Evolutionary conservation across 2,329 filamentous ascomycete genomes (phyloP), one percentile per base, ranked within the genome.

Genomic region (Diaporthe ampelina): DNA sequence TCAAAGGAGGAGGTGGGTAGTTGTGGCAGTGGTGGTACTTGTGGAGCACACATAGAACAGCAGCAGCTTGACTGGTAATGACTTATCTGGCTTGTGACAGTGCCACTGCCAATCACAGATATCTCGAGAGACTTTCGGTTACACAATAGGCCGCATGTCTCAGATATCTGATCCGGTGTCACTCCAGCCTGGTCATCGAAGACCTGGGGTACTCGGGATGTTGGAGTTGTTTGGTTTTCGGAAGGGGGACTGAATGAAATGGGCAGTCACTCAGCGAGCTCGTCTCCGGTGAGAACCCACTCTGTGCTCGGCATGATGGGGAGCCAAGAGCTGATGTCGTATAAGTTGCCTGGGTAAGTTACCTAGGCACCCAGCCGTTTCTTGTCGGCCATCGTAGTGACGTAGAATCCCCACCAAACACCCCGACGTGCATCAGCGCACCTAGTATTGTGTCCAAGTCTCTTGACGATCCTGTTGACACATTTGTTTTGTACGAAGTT

Each of bases 241-340:
- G n/a, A n/a, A n/a, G n/a, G n/a, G n/a, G n/a, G n/a, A n/a, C n/a
- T n/a, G n/a, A n/a, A n/a, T n/a, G n/a, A n/a, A n/a, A n/a, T n/a
- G n/a, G n/a, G n/a, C n/a, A 29, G 29, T 29, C 29, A 29, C 29
- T 29, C 29, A 32, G 40, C 17, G 40, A 35, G 5, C 40, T 19
- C 7, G 15, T 43, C 17, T 15, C 9, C 24, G 26, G 40, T n/a
- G 26, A 9, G 40, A 65, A 48, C 15, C 59, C 59, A 48, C 26
- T n/a, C 1, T 1, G 10, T 52, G 45, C 61, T 67, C 43, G 61
- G 61, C 61, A 32, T 35, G 26, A 26, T 52, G 61, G 37, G 37
- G 35, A 67, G 61, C 61, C 61, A 67, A 67, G 61, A 67, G 61
- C 21, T 15, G 35, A 67, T 52, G 61, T 67, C 43, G 61, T 50